phyloP scores from a whole-genome alignment of 176 grass and related monocot genomes.

The Cenchrus purpureus region DNA sequence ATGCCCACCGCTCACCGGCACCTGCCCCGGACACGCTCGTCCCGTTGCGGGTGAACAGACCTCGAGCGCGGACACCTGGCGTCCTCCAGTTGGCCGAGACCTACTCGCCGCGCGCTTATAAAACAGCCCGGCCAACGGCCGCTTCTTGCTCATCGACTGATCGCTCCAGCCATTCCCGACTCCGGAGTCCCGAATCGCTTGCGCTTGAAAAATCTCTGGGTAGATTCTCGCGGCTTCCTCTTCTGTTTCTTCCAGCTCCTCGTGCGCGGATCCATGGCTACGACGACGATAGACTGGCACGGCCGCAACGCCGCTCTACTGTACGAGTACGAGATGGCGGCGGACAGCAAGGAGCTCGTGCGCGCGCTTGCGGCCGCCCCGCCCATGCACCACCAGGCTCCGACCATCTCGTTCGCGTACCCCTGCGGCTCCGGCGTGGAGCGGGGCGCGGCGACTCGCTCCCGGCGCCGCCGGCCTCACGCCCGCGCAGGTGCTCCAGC shows the following conservation, averaged over 20 bases:
- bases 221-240: neutral
- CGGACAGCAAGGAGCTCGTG: constrained; percentile 56
- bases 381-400: neutral
- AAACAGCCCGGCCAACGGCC: constrained; percentile 39
- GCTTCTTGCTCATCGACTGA: constrained; percentile 33
- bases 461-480: constrained; percentile 36
- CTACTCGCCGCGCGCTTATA: constrained; percentile 46
- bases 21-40: constrained; percentile 29
- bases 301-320: constrained; percentile 10
- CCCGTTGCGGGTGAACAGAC: no score
- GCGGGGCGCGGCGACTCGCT: constrained; percentile 26
- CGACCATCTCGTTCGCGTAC: constrained; percentile 48
- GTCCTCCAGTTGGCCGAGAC: constrained; percentile 4
- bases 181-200: neutral
- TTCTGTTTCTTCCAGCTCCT: constrained; percentile 5
- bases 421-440: constrained; percentile 17
- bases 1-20: constrained; percentile 47
- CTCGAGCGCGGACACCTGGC: constrained; percentile 39
- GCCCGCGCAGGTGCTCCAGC: constrained; percentile 30
- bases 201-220: neutral
- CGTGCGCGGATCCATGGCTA: constrained; percentile 48
- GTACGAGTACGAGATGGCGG: constrained; percentile 23
- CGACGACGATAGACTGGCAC: constrained; percentile 61
- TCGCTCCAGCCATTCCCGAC: neutral
- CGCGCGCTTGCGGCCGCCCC: constrained; percentile 31